Evolutionary conservation across 441 rosid genomes (phyloP), one percentile per base, ranked within the genome.

Genomic region (Populus hybrid): DNA sequence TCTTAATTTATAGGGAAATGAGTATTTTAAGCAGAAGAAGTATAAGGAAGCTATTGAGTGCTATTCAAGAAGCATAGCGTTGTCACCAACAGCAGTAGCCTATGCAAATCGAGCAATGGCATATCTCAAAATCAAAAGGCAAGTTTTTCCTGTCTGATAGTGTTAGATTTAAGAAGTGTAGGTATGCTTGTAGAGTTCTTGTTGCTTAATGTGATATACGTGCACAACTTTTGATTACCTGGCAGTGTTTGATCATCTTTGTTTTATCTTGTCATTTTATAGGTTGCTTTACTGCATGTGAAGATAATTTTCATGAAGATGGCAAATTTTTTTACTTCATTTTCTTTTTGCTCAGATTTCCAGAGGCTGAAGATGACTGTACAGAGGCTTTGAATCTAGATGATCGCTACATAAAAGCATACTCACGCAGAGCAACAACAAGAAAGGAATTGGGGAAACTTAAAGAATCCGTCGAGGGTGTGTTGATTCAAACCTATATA

Each of bases 61-160:
- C 87, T 96, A 92, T 83, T 94, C 97, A 70, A 87, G 97, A 78
- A 94, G 99, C 84, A 90, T 96, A 84, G 95, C 96, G 42, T 79
- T 96, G 70, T 89, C 95, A 21, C 98, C 98, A 63, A 88, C 93
- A 32, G 96, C 98, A 20, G 93, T 96, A 18, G 88, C 97, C 77
- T 90, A 85, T 88, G 98, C 99, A 18, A 96, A 96, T 84, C 87
- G 98, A 40, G 99, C 95, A 10, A 96, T 96, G 99, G 93, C 98
- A 79, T 94, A 90, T 81, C 93, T 96, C 78, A 96, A 93, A 85
- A 83, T 92, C 81, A 89, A 75, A 85, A 93, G 93, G 96, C 83
- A 84, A 78, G 85, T 69, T 72, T 68, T 67, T 64, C 72, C 11
- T 12, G 70, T 21, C 30, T 57, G 61, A 21, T 5, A 6, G 40